A percentile compares a stretch with the other conserved stretches of the same genome.
phyloP scores from a whole-genome alignment of 768 basidiomycete genomes.

The Sporobolomyces phaffii region DNA sequence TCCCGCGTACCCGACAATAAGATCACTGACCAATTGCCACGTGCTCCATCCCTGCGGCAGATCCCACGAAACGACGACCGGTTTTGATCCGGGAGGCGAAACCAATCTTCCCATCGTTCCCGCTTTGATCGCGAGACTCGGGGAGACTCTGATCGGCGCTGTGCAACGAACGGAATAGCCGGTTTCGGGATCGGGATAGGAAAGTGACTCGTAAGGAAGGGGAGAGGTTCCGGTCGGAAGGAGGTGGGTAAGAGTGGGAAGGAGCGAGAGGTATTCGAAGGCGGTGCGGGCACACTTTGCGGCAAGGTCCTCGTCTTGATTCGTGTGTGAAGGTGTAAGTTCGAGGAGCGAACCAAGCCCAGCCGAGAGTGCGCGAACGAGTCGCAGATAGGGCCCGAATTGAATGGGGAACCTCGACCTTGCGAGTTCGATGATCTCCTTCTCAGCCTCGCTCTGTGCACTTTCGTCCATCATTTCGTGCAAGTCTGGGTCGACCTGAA shows the following conservation, averaged over 20 bases:
- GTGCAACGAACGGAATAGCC: slow-evolving; percentile 15
- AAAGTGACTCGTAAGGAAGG: slow-evolving; percentile 31
- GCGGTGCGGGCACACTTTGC: slow-evolving; percentile 62
- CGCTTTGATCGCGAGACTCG: slow-evolving; percentile 64
- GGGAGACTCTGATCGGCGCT: slow-evolving; percentile 44
- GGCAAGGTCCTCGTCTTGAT: slow-evolving; percentile 46
- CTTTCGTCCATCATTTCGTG: slow-evolving; percentile 1
- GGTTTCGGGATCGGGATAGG: slow-evolving; percentile 26
- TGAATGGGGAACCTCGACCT: slow-evolving; percentile 78
- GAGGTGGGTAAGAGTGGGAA: slow-evolving; percentile 69
- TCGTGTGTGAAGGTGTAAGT: background rate
- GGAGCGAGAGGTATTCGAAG: slow-evolving; percentile 66
- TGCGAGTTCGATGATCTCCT: slow-evolving; percentile 74
- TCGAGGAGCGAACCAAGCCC: slow-evolving; percentile 12
- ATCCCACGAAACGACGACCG: slow-evolving; percentile 70
- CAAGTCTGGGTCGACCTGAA: slow-evolving; percentile 50
- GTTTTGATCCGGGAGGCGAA: slow-evolving; percentile 58
- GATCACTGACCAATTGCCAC: slow-evolving; percentile 77
- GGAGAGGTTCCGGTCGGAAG: slow-evolving; percentile 50
- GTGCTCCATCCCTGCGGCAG: slow-evolving; percentile 62
- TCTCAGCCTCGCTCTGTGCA: slow-evolving; percentile 51
- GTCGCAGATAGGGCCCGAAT: slow-evolving; percentile 60
- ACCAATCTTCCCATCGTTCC: slow-evolving; percentile 65
- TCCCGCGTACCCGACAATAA: slow-evolving; percentile 50
- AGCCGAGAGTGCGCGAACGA: slow-evolving; percentile 66